Evolutionary conservation across 2,329 filamentous ascomycete species (phyloP).

Genomic region (Leptosphaerulina australis): DNA sequence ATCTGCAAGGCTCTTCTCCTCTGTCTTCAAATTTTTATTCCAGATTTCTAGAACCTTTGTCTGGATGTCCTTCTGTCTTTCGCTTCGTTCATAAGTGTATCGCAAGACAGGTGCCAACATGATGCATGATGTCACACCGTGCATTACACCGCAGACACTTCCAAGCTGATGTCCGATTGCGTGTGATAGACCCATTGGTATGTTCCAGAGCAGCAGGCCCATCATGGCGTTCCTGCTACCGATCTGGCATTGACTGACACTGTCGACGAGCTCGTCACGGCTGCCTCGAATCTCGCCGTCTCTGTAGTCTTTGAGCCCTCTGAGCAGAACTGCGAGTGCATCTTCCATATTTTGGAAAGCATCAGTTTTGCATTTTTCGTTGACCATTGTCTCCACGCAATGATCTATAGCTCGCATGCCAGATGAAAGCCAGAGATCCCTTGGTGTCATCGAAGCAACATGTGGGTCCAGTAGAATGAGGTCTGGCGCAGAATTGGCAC

Average conservation of each 20-base stretch:
- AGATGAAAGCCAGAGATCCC: slow-evolving; percentile 35
- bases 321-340: slow-evolving; percentile 28
- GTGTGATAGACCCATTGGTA: slow-evolving; percentile 31
- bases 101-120: slow-evolving; percentile 29
- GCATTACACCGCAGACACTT: slow-evolving; percentile 29
- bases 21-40: slow-evolving; percentile 24
- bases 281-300: slow-evolving; percentile 22
- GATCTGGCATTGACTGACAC: slow-evolving; percentile 29
- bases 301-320: slow-evolving; percentile 27
- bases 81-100: slow-evolving; percentile 20
- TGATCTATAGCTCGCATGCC: slow-evolving; percentile 40
- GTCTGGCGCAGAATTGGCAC: slow-evolving; percentile 23
- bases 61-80: slow-evolving; percentile 19
- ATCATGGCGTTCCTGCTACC: slow-evolving; percentile 32
- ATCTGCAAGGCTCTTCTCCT: slow-evolving; percentile 29
- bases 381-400: slow-evolving; percentile 38
- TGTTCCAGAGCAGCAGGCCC: slow-evolving; percentile 23
- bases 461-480: slow-evolving; percentile 33
- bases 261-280: slow-evolving; percentile 22
- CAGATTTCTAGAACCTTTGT: slow-evolving; percentile 26
- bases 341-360: slow-evolving; percentile 28
- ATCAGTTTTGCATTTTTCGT: slow-evolving; percentile 19
- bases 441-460: slow-evolving; percentile 32
- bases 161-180: slow-evolving; percentile 33
- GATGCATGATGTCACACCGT: slow-evolving; percentile 32